Evolutionary conservation across 1,284 basidiomycete genomes (phyloP).

Genomic region (Cutaneotrichosporon cavernicola): DNA sequence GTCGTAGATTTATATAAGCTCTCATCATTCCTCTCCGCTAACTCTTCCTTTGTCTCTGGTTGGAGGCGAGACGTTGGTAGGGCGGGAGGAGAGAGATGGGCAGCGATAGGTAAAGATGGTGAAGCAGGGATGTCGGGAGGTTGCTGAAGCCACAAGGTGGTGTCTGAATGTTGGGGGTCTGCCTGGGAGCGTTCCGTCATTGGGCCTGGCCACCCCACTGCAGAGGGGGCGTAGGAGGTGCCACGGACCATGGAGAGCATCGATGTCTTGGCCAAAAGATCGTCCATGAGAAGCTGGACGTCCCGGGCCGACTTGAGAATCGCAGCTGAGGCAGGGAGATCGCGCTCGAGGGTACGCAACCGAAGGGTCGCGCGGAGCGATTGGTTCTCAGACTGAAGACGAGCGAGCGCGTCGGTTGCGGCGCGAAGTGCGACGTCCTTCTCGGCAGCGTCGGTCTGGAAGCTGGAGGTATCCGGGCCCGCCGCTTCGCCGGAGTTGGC

Average conservation of each 20-base stretch:
- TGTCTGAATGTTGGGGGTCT: too few relatives aligned
- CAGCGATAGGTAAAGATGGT: too few relatives aligned
- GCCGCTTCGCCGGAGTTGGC: neutral
- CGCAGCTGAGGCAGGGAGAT: neutral
- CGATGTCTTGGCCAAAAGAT: neutral
- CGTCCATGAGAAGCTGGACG: neutral
- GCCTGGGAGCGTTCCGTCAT: too few relatives aligned
- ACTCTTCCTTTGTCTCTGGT: too few relatives aligned
- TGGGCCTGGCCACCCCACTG: too few relatives aligned
- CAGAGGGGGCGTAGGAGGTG: too few relatives aligned
- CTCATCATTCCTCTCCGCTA: too few relatives aligned
- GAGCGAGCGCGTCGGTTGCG: neutral
- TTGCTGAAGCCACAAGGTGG: too few relatives aligned
- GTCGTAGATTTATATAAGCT: too few relatives aligned
- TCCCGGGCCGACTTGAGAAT: conserved; percentile 1
- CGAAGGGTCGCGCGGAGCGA: neutral
- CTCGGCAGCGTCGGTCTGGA: neutral
- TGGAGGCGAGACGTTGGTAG: too few relatives aligned
- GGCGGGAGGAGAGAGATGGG: too few relatives aligned
- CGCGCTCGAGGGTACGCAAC: neutral
- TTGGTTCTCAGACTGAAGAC: neutral
- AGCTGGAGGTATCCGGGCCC: neutral
- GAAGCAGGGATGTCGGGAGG: too few relatives aligned
- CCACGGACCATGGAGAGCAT: neutral
- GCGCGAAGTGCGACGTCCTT: neutral